Base-by-base conservation (phyloP, 345 rosid species). In the Hibiscus trionum region DNA sequence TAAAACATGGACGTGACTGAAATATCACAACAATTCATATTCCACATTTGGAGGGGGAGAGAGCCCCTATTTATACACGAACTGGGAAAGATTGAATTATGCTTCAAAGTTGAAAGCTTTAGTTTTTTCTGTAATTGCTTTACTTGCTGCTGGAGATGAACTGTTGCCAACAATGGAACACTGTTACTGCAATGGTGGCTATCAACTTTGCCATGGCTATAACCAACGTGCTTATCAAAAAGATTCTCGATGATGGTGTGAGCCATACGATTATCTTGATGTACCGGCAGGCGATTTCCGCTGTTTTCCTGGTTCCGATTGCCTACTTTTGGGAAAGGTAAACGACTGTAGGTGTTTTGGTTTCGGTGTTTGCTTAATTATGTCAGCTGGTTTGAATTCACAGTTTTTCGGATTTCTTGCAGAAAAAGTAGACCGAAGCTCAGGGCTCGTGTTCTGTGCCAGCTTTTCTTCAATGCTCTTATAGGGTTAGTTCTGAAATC, bases 271-370 rank as follows among this genome's bases (percentile, higher is more conserved):
- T 89, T 44, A 80, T 92, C 4, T 74, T 87, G 72, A 86, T 93
- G 17, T 89, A 93, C 73, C 82, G 98, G n/a, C 88, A 84, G 31
- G 72, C 72, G 8, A 80, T 80, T 56, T 85, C 91, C 14, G 80
- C 89, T 70, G 46, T 82, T 69, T 86, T 91, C 88, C 75, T 93
- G 76, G 80, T 76, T 53, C 97, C 98, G 11, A 76, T 91, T 57
- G 88, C 88, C 19, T 82, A 80, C 73, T 79, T 89, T 59, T 77
- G 77, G 73, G 97, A 93, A 80, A 88, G 93, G 98, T 93, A 80
- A 72, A 15, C 3, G 12, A 39, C 44, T 0, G 42, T 37, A 37
- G 9, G 44, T 39, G 44, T 39, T 39, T 39, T 8, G 44, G 44
- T 39, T 37, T 44, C 11, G 47, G 47, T 44, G 47, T 44, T 44